Percentiles rank a stretch among this genome's conserved stretches.
These are phyloP conservation scores for Coniochaeta sp. DNA, from an alignment of 2,329 filamentous ascomycete species.

Conservation along the genomic window DNA sequence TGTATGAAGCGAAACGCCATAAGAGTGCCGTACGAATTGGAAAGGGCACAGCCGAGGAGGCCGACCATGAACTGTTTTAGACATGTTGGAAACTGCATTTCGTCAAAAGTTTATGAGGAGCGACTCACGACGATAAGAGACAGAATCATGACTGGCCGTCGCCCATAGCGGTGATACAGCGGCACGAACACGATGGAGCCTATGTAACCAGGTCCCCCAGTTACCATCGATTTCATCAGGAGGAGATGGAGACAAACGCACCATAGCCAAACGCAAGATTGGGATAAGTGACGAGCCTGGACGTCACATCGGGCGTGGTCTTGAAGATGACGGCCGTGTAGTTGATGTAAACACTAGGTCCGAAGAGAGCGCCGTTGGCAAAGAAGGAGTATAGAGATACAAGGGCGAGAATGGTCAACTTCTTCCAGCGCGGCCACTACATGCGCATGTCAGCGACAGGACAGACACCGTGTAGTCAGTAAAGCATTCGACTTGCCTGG, in stretches of 20 bases:
- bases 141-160: neutral
- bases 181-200: slow-evolving; percentile 46
- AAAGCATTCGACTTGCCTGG: slow-evolving; percentile 2
- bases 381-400: slow-evolving; percentile 51
- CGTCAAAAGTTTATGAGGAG: neutral
- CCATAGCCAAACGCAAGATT: slow-evolving; percentile 49
- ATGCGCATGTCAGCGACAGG: neutral
- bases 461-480: neutral
- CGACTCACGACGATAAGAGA: neutral
- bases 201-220: neutral
- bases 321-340: slow-evolving; percentile 44
- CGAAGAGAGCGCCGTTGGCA: slow-evolving; percentile 49
- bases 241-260: neutral
- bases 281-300: slow-evolving; percentile 50
- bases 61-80: slow-evolving; percentile 28
- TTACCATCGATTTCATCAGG: neutral
- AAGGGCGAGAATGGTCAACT: slow-evolving; percentile 46
- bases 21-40: slow-evolving; percentile 25
- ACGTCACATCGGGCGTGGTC: slow-evolving; percentile 41
- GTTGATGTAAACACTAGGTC: slow-evolving; percentile 50
- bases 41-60: slow-evolving; percentile 28
- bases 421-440: slow-evolving; percentile 48
- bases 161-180: slow-evolving; percentile 28
- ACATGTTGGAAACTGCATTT: neutral
- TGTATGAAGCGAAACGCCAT: slow-evolving; percentile 32